These are phyloP conservation scores for Dictyostelium firmibasis DNA, from an alignment of 78 protist genomes.

Conservation along the genomic window DNA sequence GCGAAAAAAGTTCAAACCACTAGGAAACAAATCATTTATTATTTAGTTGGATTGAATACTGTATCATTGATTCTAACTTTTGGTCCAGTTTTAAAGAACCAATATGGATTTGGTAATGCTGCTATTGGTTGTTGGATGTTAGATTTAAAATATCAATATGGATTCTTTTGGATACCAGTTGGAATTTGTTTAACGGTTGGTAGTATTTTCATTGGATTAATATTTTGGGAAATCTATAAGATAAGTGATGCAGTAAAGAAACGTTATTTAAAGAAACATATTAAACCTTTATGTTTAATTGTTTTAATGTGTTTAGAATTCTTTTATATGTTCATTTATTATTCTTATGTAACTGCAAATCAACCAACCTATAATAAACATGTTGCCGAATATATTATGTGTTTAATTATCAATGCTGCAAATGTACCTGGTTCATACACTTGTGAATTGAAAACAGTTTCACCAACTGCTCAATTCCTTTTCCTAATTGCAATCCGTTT, in stretches of 20 bases:
- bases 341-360: not conserved
- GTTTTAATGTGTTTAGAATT: slow-evolving; percentile 21
- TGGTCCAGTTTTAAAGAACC: not conserved
- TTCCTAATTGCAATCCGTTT: slow-evolving; percentile 12
- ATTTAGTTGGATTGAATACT: not conserved
- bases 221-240: slow-evolving; percentile 25
- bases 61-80: not conserved
- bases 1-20: not conserved
- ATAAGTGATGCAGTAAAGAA: not conserved
- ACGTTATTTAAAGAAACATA: not conserved
- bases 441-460: not conserved
- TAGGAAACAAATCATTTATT: not conserved
- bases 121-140: slow-evolving; percentile 25
- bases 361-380: not conserved
- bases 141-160: slow-evolving; percentile 1
- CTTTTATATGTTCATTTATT: slow-evolving; percentile 13
- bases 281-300: slow-evolving; percentile 1
- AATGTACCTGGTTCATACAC: not conserved
- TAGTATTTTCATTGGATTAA: slow-evolving; percentile 7
- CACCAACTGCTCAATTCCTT: not conserved
- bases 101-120: not conserved
- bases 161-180: slow-evolving; percentile 60
- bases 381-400: not conserved
- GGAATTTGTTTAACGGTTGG: not conserved
- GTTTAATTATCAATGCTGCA: not conserved